These are phyloP conservation scores for Fusarium xyrophilum DNA, from an alignment of 2,329 filamentous ascomycete genomes.

Conservation along the genomic window DNA sequence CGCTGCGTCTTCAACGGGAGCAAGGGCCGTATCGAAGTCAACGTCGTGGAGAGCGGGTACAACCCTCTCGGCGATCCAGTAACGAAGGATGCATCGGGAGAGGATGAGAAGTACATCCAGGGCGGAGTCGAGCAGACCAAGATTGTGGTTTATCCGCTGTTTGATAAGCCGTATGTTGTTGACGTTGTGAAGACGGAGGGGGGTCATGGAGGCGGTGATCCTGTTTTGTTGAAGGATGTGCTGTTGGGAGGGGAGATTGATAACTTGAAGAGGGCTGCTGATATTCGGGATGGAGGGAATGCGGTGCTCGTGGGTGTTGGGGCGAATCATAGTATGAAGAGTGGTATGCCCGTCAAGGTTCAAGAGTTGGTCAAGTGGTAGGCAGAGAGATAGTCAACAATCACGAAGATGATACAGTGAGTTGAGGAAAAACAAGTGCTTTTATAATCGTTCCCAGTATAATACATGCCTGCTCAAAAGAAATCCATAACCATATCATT, in stretches of 20 bases:
- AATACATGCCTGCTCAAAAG: not conserved
- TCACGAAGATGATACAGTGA: not conserved
- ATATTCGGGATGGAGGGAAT: constrained; percentile 64
- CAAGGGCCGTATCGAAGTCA: constrained; percentile 64
- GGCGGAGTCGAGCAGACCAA: constrained; percentile 46
- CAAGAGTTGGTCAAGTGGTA: constrained; percentile 35
- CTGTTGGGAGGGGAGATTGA: constrained; percentile 60
- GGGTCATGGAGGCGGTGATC: constrained; percentile 67
- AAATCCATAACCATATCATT: not conserved
- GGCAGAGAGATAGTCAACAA: not conserved
- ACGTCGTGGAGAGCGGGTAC: constrained; percentile 68
- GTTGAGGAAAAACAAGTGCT: not conserved
- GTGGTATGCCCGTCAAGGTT: constrained; percentile 34
- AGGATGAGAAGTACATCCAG: constrained; percentile 33
- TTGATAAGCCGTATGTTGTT: constrained; percentile 63
- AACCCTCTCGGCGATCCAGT: constrained; percentile 62
- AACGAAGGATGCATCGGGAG: constrained; percentile 54
- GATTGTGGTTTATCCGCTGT: constrained; percentile 60
- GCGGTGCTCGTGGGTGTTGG: constrained; percentile 67
- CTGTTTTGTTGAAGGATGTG: constrained; percentile 59
- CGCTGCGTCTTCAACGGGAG: constrained; percentile 65
- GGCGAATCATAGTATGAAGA: constrained; percentile 61
- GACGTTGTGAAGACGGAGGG: constrained; percentile 60
- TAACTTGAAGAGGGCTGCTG: constrained; percentile 60
- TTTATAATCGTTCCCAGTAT: not conserved